phyloP scores from a whole-genome alignment of 2,329 filamentous ascomycete species.

The Aspergillus sp. region DNA sequence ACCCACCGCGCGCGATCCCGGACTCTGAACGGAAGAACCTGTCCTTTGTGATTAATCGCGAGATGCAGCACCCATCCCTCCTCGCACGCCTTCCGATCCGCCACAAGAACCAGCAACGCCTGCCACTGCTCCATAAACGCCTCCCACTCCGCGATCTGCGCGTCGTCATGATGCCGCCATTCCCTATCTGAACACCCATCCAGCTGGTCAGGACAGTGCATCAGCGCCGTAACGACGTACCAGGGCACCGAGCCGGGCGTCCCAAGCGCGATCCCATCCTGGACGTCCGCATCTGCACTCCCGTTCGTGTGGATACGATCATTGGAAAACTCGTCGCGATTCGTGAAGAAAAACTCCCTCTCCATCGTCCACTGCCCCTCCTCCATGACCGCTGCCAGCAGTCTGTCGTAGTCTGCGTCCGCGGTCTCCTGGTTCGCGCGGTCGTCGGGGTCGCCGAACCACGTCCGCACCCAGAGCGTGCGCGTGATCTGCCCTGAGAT shows the following conservation, averaged over 20 bases:
- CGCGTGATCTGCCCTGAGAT: conserved; percentile 2
- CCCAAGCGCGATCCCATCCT: conserved; percentile 10
- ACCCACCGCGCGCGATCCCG: conserved; percentile 8
- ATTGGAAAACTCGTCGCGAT: not conserved
- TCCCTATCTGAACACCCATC: conserved; percentile 9
- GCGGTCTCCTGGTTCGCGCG: conserved; percentile 10
- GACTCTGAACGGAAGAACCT: conserved; percentile 16
- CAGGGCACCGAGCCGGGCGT: conserved; percentile 13
- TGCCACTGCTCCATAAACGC: not conserved
- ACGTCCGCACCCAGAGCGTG: conserved; percentile 17
- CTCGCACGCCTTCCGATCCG: conserved; percentile 19
- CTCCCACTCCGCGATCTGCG: not conserved
- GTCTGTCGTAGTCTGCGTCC: conserved; percentile 10
- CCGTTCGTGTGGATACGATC: not conserved
- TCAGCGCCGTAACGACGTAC: conserved; percentile 14
- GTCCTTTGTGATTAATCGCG: conserved; percentile 15
- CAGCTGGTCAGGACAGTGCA: conserved; percentile 16
- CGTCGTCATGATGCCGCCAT: not conserved
- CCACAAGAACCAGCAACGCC: conserved; percentile 13
- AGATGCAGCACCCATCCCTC: conserved; percentile 18
- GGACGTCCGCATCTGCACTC: not conserved
- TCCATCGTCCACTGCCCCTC: not conserved
- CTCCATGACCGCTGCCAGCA: conserved; percentile 2
- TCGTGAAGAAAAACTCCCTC: conserved; percentile 7
- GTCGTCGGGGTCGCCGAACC: conserved; percentile 12